Evolutionary conservation across 1,284 basidiomycete genomes (phyloP), one percentile per base, ranked within the genome.

Genomic region (Acaromyces ingoldii): DNA sequence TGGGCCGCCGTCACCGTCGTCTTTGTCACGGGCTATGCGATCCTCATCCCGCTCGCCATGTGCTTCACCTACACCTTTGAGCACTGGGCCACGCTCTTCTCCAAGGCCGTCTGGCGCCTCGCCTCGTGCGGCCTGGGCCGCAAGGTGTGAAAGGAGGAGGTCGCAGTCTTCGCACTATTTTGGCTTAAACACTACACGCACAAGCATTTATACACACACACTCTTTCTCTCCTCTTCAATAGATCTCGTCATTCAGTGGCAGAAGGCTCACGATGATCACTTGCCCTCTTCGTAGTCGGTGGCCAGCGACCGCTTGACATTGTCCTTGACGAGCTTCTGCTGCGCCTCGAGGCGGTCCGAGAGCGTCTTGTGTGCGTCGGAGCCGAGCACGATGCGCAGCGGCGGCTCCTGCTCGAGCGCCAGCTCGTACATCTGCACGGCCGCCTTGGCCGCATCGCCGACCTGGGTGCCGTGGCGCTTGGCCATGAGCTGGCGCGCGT

Each of bases 301-400:
- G n/a, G n/a, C n/a, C n/a, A n/a, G n/a, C n/a, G n/a, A n/a, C n/a
- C n/a, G n/a, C n/a, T n/a, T n/a, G n/a, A n/a, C n/a, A n/a, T n/a
- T n/a, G n/a, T n/a, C n/a, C n/a, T n/a, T n/a, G n/a, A n/a, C n/a
- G n/a, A n/a, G n/a, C n/a, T n/a, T n/a, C n/a, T n/a, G n/a, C n/a
- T n/a, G n/a, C n/a, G n/a, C n/a, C n/a, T n/a, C n/a, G n/a, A n/a
- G n/a, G n/a, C n/a, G n/a, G n/a, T n/a, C n/a, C n/a, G n/a, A n/a
- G n/a, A n/a, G n/a, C n/a, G n/a, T n/a, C 61, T 15, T 76, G 71
- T 25, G 76, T 1, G 71, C 53, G 28, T 77, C 77, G 39, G 67
- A 72, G 2, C 78, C 77, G 0, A 79, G 60, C 33, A 74, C 76
- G 6, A 78, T 51, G 28, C 77, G 58, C 28, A 77, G 50, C 33